Conservation (phyloP, 495 filamentous ascomycete species). For the Lasiosphaeris hirsuta region DNA sequence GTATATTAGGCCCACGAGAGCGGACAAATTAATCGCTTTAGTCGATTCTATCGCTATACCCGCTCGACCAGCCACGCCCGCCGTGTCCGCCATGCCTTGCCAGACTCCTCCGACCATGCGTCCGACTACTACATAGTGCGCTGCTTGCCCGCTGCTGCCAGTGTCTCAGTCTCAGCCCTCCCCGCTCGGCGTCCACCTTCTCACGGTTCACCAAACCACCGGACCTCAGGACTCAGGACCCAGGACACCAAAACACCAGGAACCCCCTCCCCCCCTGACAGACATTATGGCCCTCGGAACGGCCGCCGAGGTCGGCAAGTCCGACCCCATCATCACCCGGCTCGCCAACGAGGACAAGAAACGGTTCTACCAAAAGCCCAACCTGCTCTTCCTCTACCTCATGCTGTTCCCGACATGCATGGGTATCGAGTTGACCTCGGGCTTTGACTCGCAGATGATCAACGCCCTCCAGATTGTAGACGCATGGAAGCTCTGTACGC, state of each 20-base stretch:
- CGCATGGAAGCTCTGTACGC: constrained; percentile 51
- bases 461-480: constrained; percentile 63
- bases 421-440: constrained; percentile 69
- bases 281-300: constrained; percentile 19
- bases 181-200: not conserved
- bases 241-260: not conserved
- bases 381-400: constrained; percentile 57
- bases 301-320: constrained; percentile 25
- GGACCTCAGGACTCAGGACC: not conserved
- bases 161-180: not conserved
- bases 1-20: not conserved
- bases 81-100: not conserved
- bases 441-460: constrained; percentile 70
- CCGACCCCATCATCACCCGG: constrained; percentile 46
- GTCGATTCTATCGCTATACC: not conserved
- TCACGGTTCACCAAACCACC: not conserved
- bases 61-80: not conserved
- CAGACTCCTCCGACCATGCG: no score
- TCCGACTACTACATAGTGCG: no score
- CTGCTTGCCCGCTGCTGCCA: no score
- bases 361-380: constrained; percentile 58
- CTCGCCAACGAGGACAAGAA: constrained; percentile 50
- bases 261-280: not conserved
- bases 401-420: constrained; percentile 62
- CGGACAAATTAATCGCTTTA: not conserved